Percentiles rank a stretch among this genome's conserved stretches.
phyloP scores from a whole-genome alignment of 1,284 basidiomycete species.

The Cutaneotrichosporon curvatum region DNA sequence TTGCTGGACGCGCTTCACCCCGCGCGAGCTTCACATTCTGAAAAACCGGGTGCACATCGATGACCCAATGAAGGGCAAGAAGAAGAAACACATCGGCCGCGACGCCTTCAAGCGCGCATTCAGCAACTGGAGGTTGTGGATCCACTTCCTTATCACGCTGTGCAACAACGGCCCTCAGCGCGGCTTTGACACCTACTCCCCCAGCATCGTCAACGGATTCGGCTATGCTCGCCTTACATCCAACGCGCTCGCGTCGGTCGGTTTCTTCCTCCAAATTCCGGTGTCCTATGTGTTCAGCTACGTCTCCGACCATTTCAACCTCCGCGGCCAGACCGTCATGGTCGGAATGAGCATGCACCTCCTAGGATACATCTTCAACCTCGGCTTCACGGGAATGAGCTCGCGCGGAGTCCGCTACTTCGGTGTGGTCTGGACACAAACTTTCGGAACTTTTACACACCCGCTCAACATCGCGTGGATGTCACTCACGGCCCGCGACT shows the following conservation, averaged over 20 bases:
- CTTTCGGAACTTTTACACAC: conserved; percentile 29
- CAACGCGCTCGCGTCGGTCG: conserved; percentile 31
- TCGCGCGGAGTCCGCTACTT: conserved; percentile 21
- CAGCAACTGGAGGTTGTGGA: conserved; percentile 22
- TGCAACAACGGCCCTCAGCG: conserved; percentile 30
- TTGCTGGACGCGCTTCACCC: conserved; percentile 20
- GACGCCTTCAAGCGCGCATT: conserved; percentile 21
- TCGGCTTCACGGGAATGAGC: conserved; percentile 18
- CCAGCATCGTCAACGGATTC: conserved; percentile 30
- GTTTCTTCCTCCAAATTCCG: conserved; percentile 32
- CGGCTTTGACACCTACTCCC: conserved; percentile 31
- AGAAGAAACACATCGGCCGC: conserved; percentile 23
- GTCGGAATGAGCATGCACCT: conserved; percentile 22
- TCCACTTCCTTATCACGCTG: conserved; percentile 32
- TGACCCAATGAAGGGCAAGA: conserved; percentile 34
- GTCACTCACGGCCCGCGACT: conserved; percentile 21
- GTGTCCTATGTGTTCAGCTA: conserved; percentile 23
- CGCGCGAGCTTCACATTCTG: conserved; percentile 33
- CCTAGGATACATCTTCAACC: conserved; percentile 27
- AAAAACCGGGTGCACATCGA: conserved; percentile 26
- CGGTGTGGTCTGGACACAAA: conserved; percentile 27
- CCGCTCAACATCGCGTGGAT: conserved; percentile 31
- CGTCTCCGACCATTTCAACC: conserved; percentile 28
- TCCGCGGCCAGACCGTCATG: conserved; percentile 24
- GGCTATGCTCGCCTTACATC: conserved; percentile 25